Percentiles rank a stretch among this genome's conserved stretches.
These are phyloP conservation scores for Prunus davidiana DNA, from an alignment of 306 rosid genomes.

Conservation along the genomic window DNA sequence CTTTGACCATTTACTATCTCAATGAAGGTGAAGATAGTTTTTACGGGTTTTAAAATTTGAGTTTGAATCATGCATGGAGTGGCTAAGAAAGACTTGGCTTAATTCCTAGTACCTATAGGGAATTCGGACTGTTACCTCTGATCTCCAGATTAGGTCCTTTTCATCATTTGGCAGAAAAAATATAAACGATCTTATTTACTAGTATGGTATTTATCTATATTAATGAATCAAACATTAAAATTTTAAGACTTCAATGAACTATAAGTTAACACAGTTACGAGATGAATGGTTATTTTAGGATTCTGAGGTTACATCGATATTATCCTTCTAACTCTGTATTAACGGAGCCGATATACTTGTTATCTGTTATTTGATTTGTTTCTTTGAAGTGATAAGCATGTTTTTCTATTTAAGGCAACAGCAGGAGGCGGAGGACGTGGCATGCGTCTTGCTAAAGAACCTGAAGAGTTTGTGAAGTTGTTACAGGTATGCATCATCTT, in stretches of 20 bases:
- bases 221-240: background rate
- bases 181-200: background rate
- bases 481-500: constrained; percentile 55
- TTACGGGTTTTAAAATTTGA: background rate
- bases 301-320: background rate
- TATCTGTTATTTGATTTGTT: background rate
- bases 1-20: background rate
- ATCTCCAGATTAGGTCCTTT: background rate
- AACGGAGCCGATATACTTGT: background rate
- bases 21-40: background rate
- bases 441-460: constrained; percentile 98
- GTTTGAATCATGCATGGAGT: background rate
- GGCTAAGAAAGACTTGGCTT: background rate
- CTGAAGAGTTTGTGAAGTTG: constrained; percentile 95
- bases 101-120: background rate
- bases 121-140: background rate
- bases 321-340: background rate
- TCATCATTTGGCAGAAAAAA: background rate
- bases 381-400: constrained; percentile 36
- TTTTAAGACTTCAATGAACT: background rate
- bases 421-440: constrained; percentile 99
- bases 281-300: background rate
- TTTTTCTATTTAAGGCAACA: constrained; percentile 68
- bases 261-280: background rate
- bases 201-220: background rate